phyloP scores from a whole-genome alignment of 1,284 basidiomycete species.

The Trichosporon ovoides region DNA sequence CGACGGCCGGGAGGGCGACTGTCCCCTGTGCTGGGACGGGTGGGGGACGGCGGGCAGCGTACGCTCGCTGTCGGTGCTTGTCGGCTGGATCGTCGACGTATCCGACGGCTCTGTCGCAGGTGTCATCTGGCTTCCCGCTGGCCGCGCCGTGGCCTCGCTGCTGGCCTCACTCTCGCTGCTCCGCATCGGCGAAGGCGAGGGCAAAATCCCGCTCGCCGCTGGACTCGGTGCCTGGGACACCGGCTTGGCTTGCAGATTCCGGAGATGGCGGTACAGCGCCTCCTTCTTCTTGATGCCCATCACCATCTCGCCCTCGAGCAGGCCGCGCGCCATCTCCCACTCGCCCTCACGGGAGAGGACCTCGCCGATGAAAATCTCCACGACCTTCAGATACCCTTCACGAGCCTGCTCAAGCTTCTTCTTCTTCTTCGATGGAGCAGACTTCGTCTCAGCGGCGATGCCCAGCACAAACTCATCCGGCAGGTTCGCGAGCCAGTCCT shows the following conservation, averaged over 20 bases:
- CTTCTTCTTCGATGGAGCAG: constrained; percentile 11
- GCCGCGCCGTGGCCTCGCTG: constrained; percentile 18
- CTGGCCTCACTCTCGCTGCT: neutral
- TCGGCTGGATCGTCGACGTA: constrained; percentile 11
- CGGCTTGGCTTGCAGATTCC: constrained; percentile 23
- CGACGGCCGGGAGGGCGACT: neutral
- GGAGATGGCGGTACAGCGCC: constrained; percentile 38
- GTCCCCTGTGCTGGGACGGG: neutral
- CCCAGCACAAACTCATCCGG: constrained; percentile 31
- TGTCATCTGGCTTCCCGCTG: neutral
- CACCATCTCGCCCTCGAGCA: constrained; percentile 41
- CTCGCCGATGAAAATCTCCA: constrained; percentile 45
- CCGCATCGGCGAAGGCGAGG: constrained; percentile 23
- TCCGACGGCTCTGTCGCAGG: neutral
- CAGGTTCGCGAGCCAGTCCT: constrained; percentile 35
- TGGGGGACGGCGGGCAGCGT: constrained; percentile 1
- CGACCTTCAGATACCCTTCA: constrained; percentile 43
- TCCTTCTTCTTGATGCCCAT: constrained; percentile 45
- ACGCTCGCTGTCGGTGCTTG: constrained; percentile 5
- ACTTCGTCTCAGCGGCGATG: constrained; percentile 22
- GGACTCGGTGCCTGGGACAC: constrained; percentile 18
- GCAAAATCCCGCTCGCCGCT: constrained; percentile 22
- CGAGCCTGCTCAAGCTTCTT: constrained; percentile 32
- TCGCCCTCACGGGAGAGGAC: constrained; percentile 41
- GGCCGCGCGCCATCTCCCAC: constrained; percentile 44